phyloP scores from a whole-genome alignment of 2,329 filamentous ascomycete species.

The Tolypocladium album region DNA sequence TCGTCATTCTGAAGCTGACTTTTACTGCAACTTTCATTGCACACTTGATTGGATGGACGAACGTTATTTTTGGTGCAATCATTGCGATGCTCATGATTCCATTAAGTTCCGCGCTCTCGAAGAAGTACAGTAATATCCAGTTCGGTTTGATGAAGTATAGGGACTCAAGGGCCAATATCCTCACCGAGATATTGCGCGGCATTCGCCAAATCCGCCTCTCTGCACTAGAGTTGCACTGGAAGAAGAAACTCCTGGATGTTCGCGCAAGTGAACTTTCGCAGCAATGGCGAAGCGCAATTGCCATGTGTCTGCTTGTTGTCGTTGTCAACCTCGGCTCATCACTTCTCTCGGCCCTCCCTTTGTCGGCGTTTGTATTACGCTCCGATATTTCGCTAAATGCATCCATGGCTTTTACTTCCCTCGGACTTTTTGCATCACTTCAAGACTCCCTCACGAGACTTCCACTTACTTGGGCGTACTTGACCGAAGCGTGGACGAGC shows the following conservation, averaged over 20 bases:
- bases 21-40: not conserved
- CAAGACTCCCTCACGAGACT: not conserved
- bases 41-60: not conserved
- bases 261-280: not conserved
- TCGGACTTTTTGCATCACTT: not conserved
- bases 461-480: not conserved
- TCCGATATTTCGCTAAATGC: not conserved
- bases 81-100: not conserved
- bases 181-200: not conserved
- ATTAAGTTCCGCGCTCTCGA: not conserved
- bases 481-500: not conserved
- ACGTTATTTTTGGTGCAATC: not conserved
- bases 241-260: not conserved
- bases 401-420: not conserved
- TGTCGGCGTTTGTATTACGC: not conserved
- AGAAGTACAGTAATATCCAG: not conserved
- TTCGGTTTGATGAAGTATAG: not conserved
- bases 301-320: slow-evolving; percentile 1
- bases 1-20: not conserved
- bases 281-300: not conserved
- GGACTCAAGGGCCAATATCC: not conserved
- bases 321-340: not conserved
- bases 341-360: not conserved
- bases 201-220: not conserved
- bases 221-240: not conserved